phyloP scores from a whole-genome alignment of 768 basidiomycete genomes.

The Trametes sanguinea region DNA sequence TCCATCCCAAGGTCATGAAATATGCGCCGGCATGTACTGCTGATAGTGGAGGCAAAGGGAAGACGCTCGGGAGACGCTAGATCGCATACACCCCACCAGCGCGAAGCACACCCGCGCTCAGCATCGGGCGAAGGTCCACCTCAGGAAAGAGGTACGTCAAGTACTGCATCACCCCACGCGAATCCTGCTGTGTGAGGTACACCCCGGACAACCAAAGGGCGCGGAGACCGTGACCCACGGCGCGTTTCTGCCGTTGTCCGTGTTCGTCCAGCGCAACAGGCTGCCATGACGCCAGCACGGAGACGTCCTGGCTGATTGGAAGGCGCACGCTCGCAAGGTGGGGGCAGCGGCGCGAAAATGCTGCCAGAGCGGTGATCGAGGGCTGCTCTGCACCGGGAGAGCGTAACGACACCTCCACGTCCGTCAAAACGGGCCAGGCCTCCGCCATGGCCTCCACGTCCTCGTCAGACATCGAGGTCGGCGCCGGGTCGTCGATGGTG shows the following conservation, averaged over 20 bases:
- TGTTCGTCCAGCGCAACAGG: not conserved
- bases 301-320: slow-evolving; percentile 5
- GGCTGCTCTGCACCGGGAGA: not conserved
- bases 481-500: not conserved
- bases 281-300: not conserved
- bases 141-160: not conserved
- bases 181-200: slow-evolving; percentile 3
- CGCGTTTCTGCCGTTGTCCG: too few species aligned
- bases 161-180: slow-evolving; percentile 1
- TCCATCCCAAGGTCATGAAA: not conserved
- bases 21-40: too few species aligned
- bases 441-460: slow-evolving; percentile 15
- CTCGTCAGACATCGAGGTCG: slow-evolving; percentile 3
- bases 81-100: not conserved
- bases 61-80: not conserved
- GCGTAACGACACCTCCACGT: not conserved
- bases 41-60: not conserved
- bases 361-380: not conserved
- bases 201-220: slow-evolving; percentile 9
- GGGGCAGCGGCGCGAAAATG: slow-evolving; percentile 7
- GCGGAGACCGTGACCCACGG: not conserved
- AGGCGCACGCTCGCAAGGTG: not conserved
- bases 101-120: slow-evolving; percentile 8
- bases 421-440: slow-evolving; percentile 8
- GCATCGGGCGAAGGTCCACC: slow-evolving; percentile 7